Conservation (phyloP, 805 yeast genomes). For the Limtongia smithiae region DNA sequence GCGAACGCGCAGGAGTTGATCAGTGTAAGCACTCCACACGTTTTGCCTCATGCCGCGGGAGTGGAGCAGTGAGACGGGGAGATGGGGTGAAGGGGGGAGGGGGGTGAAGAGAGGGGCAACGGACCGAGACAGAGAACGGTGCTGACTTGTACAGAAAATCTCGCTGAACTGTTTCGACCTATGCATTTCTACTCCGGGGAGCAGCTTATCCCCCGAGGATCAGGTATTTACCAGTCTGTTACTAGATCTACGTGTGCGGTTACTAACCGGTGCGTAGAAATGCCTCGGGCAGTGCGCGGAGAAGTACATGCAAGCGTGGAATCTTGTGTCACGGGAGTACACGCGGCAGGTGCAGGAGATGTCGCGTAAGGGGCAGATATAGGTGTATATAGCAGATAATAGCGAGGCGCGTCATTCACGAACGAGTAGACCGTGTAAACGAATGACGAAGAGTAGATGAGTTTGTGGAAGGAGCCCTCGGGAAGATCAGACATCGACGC, state of each 20-base stretch:
- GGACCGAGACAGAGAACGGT: too few species aligned
- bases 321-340: conserved; percentile 72
- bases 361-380: conserved; percentile 2
- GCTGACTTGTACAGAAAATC: conserved; percentile 58
- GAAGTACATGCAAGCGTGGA: conserved; percentile 91
- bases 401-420: too few species aligned
- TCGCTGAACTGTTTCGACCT: conserved; percentile 83
- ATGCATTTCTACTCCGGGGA: conserved; percentile 65
- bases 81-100: too few species aligned
- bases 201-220: conserved; percentile 49
- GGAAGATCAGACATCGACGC: neutral
- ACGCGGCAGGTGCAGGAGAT: conserved; percentile 61
- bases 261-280: conserved; percentile 29
- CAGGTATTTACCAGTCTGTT: conserved; percentile 34
- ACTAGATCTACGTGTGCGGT: neutral
- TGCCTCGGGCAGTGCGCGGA: conserved; percentile 78
- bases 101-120: too few species aligned
- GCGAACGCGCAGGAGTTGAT: conserved; percentile 87
- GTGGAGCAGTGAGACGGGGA: too few species aligned
- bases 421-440: conserved; percentile 18
- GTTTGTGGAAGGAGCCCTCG: neutral
- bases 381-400: too few species aligned
- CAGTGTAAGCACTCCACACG: conserved; percentile 46
- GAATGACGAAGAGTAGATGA: conserved; percentile 5
- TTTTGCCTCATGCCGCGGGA: too few species aligned